Percentiles rank a stretch among this genome's conserved stretches.
Evolutionary conservation across 805 yeast species (phyloP).

Genomic region (Candida jianshihensis): DNA sequence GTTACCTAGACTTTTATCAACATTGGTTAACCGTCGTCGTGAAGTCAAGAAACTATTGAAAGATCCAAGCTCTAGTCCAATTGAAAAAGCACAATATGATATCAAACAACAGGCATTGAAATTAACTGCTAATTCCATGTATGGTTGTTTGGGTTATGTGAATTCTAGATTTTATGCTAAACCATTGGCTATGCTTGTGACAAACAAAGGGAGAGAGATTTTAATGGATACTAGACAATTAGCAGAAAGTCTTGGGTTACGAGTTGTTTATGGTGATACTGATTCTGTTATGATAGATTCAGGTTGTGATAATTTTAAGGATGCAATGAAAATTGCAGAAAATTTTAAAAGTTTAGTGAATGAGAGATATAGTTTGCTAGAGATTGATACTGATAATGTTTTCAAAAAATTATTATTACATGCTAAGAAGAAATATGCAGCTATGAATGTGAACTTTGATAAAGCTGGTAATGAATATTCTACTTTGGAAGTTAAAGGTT

Average conservation of each 20-base stretch:
- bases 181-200: constrained; percentile 92
- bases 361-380: constrained; percentile 79
- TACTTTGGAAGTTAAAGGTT: constrained; percentile 83
- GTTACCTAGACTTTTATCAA: constrained; percentile 74
- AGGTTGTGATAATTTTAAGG: constrained; percentile 57
- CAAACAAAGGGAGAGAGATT: constrained; percentile 93
- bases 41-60: constrained; percentile 86
- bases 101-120: constrained; percentile 94
- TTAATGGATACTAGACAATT: constrained; percentile 86
- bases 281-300: constrained; percentile 99
- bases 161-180: constrained; percentile 91
- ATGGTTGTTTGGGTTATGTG: constrained; percentile 93
- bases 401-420: constrained; percentile 78
- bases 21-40: constrained; percentile 83
- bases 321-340: constrained; percentile 77
- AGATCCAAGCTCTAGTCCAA: constrained; percentile 54
- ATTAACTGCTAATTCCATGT: constrained; percentile 98
- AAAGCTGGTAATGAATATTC: constrained; percentile 51
- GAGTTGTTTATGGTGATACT: constrained; percentile 96
- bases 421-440: constrained; percentile 98
- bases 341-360: constrained; percentile 81
- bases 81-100: constrained; percentile 79
- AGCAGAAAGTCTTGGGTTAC: constrained; percentile 76
- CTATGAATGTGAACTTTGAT: constrained; percentile 53
- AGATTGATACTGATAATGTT: constrained; percentile 92